Base-by-base conservation (phyloP, 2,329 filamentous ascomycete genomes). In the Pestalotiopsis fici region DNA sequence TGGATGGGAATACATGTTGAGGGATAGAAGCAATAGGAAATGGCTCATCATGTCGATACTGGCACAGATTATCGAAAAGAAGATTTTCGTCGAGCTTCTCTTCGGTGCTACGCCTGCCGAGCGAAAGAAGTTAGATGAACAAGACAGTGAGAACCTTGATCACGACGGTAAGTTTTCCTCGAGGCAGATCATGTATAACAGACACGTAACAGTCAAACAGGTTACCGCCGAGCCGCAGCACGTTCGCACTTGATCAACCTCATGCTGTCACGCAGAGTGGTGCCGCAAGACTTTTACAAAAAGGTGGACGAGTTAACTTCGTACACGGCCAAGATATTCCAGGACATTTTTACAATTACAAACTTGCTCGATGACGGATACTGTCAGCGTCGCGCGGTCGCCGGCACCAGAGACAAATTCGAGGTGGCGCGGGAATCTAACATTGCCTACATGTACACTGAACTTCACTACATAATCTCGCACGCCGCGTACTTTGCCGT, bases 11-110 rank as follows among this genome's bases (percentile, higher is more conserved):
- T 67, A 64, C 18, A 69, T 83, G 57, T 63, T 83, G 31, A 67
- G 68, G 23, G 70, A 77, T 43, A 69, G 69, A 4, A 4, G 9
- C 12, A 73, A 77, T 63, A 74, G 81, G 15, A 74, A 73, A 66
- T 79, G 73, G 70, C 70, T 83, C 25, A 73, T 80, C 18, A 73
- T 75, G 63, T 80, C 78, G 1, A 71, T 83, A 7, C 60, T 83
- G 11, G 74, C 74, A 3, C 79, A 79, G 72, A 71, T 80, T 54
- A 72, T 83, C 62, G 76, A 83, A 68, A 77, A 74, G 68, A 74
- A 75, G 21, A 78, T 83, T 31, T 81, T 81, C 66, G 75, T 75
- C 47, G 74, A 77, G 50, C 71, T 83, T 54, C 69, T 83, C 1
- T 83, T 83, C 67, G 82, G 82, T 35, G 81, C 77, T 4, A 70